Evolutionary conservation across 73 alveolate genomes (phyloP).

Genomic region (Paramecium sexaurelia): DNA sequence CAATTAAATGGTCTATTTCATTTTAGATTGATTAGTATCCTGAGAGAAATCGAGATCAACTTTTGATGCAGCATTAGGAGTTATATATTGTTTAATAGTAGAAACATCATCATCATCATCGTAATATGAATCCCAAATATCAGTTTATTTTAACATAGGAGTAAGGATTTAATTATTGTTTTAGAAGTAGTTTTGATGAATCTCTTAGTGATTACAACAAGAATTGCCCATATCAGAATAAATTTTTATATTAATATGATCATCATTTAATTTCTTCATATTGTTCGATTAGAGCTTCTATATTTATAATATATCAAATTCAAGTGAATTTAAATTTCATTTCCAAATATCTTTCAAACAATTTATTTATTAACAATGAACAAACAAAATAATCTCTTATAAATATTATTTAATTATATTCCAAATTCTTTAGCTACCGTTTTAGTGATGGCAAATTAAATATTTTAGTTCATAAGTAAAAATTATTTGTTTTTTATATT

Average conservation of each 20-base stretch:
- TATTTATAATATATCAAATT: background rate
- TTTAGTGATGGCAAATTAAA: too few relatives aligned
- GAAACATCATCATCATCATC: background rate
- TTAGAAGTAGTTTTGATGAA: background rate
- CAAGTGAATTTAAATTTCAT: background rate
- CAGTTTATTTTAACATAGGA: background rate
- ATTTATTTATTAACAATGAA: too few relatives aligned
- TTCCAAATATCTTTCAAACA: too few relatives aligned
- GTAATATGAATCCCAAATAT: background rate
- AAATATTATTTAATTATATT: too few relatives aligned
- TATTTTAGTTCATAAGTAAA: too few relatives aligned
- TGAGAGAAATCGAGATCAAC: background rate
- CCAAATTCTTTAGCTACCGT: too few relatives aligned
- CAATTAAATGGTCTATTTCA: background rate
- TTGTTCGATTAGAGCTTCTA: background rate
- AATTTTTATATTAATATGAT: background rate
- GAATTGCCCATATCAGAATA: slow-evolving; percentile 6
- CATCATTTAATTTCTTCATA: background rate
- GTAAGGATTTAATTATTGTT: background rate
- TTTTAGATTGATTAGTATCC: background rate
- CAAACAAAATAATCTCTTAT: too few relatives aligned
- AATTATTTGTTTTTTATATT: too few relatives aligned
- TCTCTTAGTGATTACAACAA: background rate
- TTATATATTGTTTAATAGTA: background rate
- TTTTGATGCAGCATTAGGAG: background rate